Conservation (phyloP, 176 grass and related monocot species). For the Phragmites australis region DNA sequence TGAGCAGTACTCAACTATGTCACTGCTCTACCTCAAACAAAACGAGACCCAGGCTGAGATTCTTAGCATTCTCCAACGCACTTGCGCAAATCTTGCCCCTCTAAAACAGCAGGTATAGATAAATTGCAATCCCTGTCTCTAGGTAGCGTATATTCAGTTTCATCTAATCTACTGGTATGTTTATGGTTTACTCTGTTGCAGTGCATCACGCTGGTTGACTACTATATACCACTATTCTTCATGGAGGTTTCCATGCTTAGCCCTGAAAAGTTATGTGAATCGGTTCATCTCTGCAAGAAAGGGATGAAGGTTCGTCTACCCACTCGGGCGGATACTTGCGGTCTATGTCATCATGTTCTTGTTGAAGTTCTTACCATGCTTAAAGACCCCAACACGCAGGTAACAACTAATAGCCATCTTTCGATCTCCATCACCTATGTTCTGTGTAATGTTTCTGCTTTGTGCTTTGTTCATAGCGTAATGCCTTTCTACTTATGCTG, state of each 20-base stretch:
- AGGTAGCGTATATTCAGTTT: neutral
- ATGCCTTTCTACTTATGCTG: neutral
- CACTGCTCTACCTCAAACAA: slow-evolving; percentile 53
- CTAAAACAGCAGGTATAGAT: slow-evolving; percentile 60
- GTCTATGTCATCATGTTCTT: slow-evolving; percentile 52
- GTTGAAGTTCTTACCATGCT: slow-evolving; percentile 54
- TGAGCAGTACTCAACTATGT: slow-evolving; percentile 56
- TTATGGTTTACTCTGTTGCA: slow-evolving; percentile 26
- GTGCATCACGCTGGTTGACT: slow-evolving; percentile 83
- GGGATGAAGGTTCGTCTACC: slow-evolving; percentile 16
- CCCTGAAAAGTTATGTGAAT: slow-evolving; percentile 62
- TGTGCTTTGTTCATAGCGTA: neutral
- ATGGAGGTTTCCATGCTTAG: slow-evolving; percentile 51
- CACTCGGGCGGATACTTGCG: slow-evolving; percentile 30
- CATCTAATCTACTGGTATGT: neutral
- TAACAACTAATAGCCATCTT: slow-evolving; percentile 17
- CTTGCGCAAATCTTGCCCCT: slow-evolving; percentile 40
- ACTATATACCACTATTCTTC: slow-evolving; percentile 67
- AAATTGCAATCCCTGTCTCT: neutral
- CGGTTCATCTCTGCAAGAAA: slow-evolving; percentile 65
- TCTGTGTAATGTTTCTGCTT: neutral
- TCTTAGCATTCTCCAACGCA: slow-evolving; percentile 53
- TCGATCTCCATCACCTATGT: neutral
- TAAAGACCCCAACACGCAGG: slow-evolving; percentile 57
- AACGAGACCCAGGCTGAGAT: slow-evolving; percentile 66